Base-by-base conservation (phyloP, 805 yeast genomes). In the Teunomyces tritomae region DNA sequence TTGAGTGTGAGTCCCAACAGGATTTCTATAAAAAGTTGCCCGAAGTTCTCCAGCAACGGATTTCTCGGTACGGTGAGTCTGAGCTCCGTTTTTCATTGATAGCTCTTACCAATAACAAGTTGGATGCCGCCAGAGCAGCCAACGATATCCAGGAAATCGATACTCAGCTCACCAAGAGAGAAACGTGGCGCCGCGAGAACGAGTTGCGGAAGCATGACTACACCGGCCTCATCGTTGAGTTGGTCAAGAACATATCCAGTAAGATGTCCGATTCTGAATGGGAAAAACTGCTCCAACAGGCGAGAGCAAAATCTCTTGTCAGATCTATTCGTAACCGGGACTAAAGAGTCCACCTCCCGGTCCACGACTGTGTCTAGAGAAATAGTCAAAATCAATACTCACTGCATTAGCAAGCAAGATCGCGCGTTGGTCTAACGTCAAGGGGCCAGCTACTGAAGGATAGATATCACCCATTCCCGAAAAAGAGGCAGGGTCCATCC, bases 351-450 rank as follows among this genome's bases (percentile, higher is more conserved):
- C 77, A 1, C 68, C 67, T 5, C 71, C 72, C 17, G 77, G 76
- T 33, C 83, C 76, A 41, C 76, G 57, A 14, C 92, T 84, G 63
- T 91, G 97, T 63, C 98, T 79, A n/a, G 96, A 88, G 67, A 94
- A 94, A 69, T 91, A 94, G 67, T 94, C 99, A 66, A 89, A 94
- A 65, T 94, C 99, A 50, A 94, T 85, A 49, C 96, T 86, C 1
- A 94, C 85, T 0, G 97, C 96, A 51, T 86, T 87, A 0, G 89
- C 96, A 47, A 94, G 72, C 64, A 94, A 60, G 1, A 90, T 82
- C 0, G 97, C 96, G 55, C 96, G 79, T 65, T 94, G 87, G 62
- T 87, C 95, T 37, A 89, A 67, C 3, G 84, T 79, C 65, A 94
- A 65, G 36, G 70, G 82, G 34, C 77, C 76, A 0, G 80, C 68